Percentiles rank a stretch among this genome's conserved stretches.
Conservation (phyloP, 1,284 basidiomycete species). For the Agaricales sp. region DNA sequence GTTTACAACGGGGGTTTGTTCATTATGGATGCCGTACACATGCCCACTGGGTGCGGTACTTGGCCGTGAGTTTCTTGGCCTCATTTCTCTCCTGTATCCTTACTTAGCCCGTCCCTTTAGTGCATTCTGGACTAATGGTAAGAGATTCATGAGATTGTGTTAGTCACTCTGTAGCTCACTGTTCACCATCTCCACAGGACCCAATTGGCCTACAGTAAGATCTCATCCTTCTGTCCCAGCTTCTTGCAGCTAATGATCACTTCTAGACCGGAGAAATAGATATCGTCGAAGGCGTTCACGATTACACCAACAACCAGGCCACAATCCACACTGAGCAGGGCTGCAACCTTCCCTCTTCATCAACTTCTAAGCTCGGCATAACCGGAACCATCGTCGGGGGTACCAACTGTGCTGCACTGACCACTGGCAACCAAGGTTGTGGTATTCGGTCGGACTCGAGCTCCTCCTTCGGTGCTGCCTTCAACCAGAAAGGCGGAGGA, state of each 20-base stretch:
- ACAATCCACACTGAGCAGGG: constrained; percentile 72
- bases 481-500: constrained; percentile 69
- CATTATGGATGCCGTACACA: constrained; percentile 79
- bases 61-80: constrained; percentile 52
- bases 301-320: constrained; percentile 71
- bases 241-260: constrained; percentile 51
- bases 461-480: constrained; percentile 54
- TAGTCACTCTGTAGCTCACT: neutral
- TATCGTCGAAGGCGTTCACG: constrained; percentile 75
- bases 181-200: neutral
- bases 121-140: constrained; percentile 38
- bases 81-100: constrained; percentile 1
- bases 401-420: constrained; percentile 57
- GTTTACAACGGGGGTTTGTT: constrained; percentile 56
- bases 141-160: constrained; percentile 3
- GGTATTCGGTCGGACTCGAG: constrained; percentile 42
- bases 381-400: constrained; percentile 54
- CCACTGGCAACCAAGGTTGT: constrained; percentile 64
- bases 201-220: constrained; percentile 1
- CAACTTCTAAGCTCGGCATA: constrained; percentile 38
- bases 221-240: neutral
- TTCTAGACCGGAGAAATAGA: constrained; percentile 68
- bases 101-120: constrained; percentile 15
- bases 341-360: constrained; percentile 49
- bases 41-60: constrained; percentile 83